Evolutionary conservation across 129 eudicot species (phyloP), one percentile per base, ranked within the genome.

Genomic region (Cynara cardunculus): DNA sequence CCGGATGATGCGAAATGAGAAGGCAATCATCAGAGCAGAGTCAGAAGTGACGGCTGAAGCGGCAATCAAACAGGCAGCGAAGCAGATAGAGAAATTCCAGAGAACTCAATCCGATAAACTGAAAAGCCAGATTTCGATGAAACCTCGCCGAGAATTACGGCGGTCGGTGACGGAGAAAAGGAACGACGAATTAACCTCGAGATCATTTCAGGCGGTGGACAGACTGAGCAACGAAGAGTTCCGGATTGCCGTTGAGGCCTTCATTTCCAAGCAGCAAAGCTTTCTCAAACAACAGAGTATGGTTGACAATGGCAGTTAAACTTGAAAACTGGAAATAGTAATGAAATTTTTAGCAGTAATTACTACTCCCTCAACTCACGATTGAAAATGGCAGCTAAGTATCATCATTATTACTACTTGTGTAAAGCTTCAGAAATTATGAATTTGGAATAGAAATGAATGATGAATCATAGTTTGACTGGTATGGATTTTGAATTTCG

Each of bases 71-170:
- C 69, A 79, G 76, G 97, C 92, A 34, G 67, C 77, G 56, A 92
- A 84, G 81, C 91, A 84, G 70, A 93, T 90, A 22, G 81, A 71
- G 75, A 80, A 70, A 61, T 91, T 91, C 69, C 80, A 84, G 87
- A 88, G 97, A 79, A 87, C 95, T 1, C 86, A 87, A 25, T 91
- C 97, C 80, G 93, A 80, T 49, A 89, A 75, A 41, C 41, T 88
- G 88, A 85, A 74, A 81, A 73, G 84, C 1, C 75, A 84, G 75
- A 84, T 78, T 2, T 69, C 84, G 25, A 76, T 62, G 77, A 73
- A 79, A 75, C 81, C 85, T 79, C 79, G 5, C 39, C 79, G 49
- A 34, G 86, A 87, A 76, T 79, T 88, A 68, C 88, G 90, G 19
- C 89, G 97, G 80, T 88, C 97, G 73, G 90, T 73, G 89, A 85